Evolutionary conservation across 345 rosid genomes (phyloP).

Genomic region (Trapa bicornis): DNA sequence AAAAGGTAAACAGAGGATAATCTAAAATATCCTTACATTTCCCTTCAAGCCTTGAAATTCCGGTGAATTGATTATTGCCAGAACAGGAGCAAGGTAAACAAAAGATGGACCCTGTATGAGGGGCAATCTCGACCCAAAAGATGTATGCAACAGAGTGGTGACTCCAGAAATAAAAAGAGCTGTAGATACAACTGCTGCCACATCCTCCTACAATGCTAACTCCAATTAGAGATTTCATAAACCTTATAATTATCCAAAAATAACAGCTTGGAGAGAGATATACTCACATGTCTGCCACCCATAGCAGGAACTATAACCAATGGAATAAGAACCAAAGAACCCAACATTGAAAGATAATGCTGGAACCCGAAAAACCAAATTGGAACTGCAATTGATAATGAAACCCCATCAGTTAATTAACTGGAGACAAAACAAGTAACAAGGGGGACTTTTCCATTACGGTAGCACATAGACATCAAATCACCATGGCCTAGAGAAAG

Average conservation of each 20-base stretch:
- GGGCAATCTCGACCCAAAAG: slow-evolving; percentile 89
- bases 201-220: slow-evolving; percentile 72
- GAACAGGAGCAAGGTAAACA: slow-evolving; percentile 81
- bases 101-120: slow-evolving; percentile 91
- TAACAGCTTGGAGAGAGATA: slow-evolving; percentile 4
- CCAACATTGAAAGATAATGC: slow-evolving; percentile 83
- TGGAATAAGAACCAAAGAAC: slow-evolving; percentile 83
- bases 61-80: slow-evolving; percentile 76
- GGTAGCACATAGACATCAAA: background rate
- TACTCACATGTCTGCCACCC: slow-evolving; percentile 89
- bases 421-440: no score
- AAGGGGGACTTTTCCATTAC: background rate
- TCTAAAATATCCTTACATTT: slow-evolving; percentile 36
- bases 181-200: slow-evolving; percentile 70
- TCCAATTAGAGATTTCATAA: slow-evolving; percentile 22
- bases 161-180: slow-evolving; percentile 82
- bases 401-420: background rate
- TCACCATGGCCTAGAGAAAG: background rate
- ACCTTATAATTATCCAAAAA: background rate
- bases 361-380: slow-evolving; percentile 90
- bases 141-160: slow-evolving; percentile 76
- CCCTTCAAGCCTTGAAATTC: slow-evolving; percentile 84
- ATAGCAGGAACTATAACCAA: slow-evolving; percentile 93
- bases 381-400: slow-evolving; percentile 45
- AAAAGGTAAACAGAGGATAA: background rate